These are phyloP conservation scores for Sclerotinia glacialis DNA, from an alignment of 2,329 filamentous ascomycete genomes.

Conservation along the genomic window DNA sequence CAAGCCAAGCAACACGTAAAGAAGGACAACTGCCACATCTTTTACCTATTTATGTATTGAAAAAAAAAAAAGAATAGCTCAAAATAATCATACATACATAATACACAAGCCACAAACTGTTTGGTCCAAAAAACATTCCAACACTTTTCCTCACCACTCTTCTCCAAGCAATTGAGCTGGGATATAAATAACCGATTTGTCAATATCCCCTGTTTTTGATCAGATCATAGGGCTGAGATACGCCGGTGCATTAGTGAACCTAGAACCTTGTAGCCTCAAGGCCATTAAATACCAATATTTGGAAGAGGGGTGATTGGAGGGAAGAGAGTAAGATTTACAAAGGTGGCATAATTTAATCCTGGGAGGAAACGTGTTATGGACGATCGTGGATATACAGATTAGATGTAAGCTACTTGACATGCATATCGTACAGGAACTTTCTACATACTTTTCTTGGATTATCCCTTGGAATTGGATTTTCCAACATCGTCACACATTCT, in stretches of 20 bases:
- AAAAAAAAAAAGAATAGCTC: background rate
- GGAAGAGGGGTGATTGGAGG: slow-evolving; percentile 5
- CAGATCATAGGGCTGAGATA: slow-evolving; percentile 23
- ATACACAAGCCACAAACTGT: background rate
- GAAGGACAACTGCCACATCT: background rate
- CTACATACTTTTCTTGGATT: background rate
- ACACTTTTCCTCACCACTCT: background rate
- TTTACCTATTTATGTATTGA: slow-evolving; percentile 2
- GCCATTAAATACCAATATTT: background rate
- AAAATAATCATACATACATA: slow-evolving; percentile 7
- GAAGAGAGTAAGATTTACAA: background rate
- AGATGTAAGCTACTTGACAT: slow-evolving; percentile 16
- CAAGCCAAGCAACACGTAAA: slow-evolving; percentile 16
- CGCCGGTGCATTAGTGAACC: background rate
- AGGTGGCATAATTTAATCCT: slow-evolving; percentile 11
- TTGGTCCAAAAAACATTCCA: background rate
- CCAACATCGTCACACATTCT: background rate
- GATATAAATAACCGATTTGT: slow-evolving; percentile 22
- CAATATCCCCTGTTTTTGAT: slow-evolving; percentile 11
- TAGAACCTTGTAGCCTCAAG: slow-evolving; percentile 5
- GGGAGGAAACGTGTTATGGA: slow-evolving; percentile 21
- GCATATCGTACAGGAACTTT: background rate
- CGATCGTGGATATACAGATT: slow-evolving; percentile 10
- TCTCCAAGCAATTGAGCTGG: background rate
- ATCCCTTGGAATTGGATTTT: too few species aligned